Evolutionary conservation across 306 rosid species (phyloP).

Genomic region (Quercus alba): DNA sequence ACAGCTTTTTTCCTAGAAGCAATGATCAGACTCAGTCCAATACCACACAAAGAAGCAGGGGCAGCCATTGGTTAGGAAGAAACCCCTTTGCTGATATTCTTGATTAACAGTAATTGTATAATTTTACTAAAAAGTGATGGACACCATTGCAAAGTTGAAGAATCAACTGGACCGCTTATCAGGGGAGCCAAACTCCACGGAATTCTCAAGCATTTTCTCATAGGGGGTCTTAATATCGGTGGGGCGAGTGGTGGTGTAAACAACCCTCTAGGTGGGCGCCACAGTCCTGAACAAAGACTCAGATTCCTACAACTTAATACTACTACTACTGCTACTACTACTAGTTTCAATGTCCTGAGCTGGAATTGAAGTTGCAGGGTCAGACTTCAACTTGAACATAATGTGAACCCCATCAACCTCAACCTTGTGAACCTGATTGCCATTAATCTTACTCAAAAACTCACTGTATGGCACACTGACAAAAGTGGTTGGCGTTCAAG

Average conservation of each 20-base stretch:
- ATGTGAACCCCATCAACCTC: conserved; percentile 95
- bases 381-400: conserved; percentile 85
- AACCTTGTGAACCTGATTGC: conserved; percentile 83
- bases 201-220: conserved; percentile 92
- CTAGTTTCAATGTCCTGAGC: conserved; percentile 38
- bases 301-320: conserved; percentile 62
- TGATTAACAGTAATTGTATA: too few species aligned
- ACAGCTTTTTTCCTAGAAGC: too few species aligned
- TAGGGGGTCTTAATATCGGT: conserved; percentile 89
- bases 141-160: conserved; percentile 78
- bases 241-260: conserved; percentile 91
- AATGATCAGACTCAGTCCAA: too few species aligned
- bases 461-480: conserved; percentile 87
- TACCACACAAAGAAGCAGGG: too few species aligned
- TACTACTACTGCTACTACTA: background rate
- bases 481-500: conserved; percentile 60
- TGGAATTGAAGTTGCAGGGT: conserved; percentile 11
- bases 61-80: too few species aligned
- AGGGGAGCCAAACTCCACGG: conserved; percentile 92
- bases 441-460: conserved; percentile 72
- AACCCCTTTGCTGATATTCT: too few species aligned
- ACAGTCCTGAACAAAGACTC: conserved; percentile 22
- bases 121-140: too few species aligned
- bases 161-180: conserved; percentile 87
- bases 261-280: conserved; percentile 68